phyloP scores from a whole-genome alignment of 208 protist genomes.

The Acanthamoeba culbertsoni region DNA sequence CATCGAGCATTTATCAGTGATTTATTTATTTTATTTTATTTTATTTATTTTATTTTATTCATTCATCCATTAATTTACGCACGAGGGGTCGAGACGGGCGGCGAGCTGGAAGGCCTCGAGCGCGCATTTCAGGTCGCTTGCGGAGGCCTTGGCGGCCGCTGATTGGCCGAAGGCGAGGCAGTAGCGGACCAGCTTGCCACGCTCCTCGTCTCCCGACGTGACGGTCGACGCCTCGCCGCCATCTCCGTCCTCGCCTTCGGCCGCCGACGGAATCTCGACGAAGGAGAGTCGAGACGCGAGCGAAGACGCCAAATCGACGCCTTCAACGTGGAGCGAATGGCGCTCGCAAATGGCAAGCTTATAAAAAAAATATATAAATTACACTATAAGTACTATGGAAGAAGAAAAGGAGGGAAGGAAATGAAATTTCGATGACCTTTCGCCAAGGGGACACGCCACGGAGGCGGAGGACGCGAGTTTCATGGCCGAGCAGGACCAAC shows the following conservation, averaged over 20 bases:
- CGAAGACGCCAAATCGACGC: not conserved
- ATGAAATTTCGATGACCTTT: not conserved
- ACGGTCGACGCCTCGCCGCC: not conserved
- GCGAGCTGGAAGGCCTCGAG: conserved; percentile 1
- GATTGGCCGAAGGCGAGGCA: conserved; percentile 14
- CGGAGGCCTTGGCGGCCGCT: too few relatives aligned
- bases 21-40: too few relatives aligned
- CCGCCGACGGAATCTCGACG: not conserved
- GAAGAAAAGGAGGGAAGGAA: not conserved
- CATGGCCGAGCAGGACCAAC: not conserved
- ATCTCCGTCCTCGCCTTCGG: not conserved
- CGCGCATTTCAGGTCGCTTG: not conserved
- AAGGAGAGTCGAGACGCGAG: not conserved
- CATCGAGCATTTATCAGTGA: too few relatives aligned
- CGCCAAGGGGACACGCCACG: not conserved
- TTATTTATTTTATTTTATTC: too few relatives aligned
- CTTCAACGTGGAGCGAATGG: not conserved
- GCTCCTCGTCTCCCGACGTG: not conserved
- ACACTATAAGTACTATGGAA: not conserved
- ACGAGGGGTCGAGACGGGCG: not conserved
- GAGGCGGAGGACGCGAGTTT: not conserved
- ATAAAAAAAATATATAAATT: not conserved
- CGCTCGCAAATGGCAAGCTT: not conserved
- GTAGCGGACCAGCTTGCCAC: not conserved
- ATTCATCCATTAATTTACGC: too few relatives aligned